These are phyloP conservation scores for Litchi chinensis DNA, from an alignment of 345 rosid genomes.

Conservation along the genomic window DNA sequence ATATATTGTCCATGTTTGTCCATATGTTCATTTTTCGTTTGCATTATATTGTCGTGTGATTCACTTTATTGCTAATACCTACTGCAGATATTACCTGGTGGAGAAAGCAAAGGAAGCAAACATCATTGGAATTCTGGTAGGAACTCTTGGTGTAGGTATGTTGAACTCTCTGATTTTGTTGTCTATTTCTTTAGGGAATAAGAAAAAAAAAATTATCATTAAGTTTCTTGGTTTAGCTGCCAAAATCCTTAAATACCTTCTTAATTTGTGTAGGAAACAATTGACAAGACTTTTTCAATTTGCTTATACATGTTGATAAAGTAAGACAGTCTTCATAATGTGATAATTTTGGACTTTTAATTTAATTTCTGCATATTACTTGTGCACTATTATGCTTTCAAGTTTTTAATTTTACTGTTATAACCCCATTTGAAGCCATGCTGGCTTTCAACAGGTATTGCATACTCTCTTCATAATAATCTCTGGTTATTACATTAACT, in stretches of 20 bases:
- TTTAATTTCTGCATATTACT: not conserved
- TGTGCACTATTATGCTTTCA: not conserved
- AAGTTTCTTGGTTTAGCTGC: not conserved
- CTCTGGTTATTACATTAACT: not conserved
- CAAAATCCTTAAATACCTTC: not conserved
- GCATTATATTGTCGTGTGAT: not conserved
- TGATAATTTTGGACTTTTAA: not conserved
- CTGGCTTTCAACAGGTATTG: slow-evolving; percentile 84
- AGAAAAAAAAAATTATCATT: not conserved
- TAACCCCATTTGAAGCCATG: slow-evolving; percentile 90
- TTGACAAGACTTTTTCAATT: not conserved
- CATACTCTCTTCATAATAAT: not conserved
- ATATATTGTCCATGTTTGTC: not conserved
- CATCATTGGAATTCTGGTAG: slow-evolving; percentile 89
- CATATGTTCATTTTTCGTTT: not conserved
- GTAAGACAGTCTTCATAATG: not conserved
- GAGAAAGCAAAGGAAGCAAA: slow-evolving; percentile 98
- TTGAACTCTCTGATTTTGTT: not conserved
- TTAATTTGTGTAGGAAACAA: not conserved
- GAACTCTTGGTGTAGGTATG: slow-evolving; percentile 97
- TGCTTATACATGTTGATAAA: not conserved
- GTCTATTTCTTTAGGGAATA: not conserved
- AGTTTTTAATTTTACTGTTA: slow-evolving; percentile 33
- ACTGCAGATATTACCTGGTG: slow-evolving; percentile 83
- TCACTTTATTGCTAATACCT: slow-evolving; percentile 4